Conservation (phyloP, 768 basidiomycete genomes). For the Pulveroboletus sp. region DNA sequence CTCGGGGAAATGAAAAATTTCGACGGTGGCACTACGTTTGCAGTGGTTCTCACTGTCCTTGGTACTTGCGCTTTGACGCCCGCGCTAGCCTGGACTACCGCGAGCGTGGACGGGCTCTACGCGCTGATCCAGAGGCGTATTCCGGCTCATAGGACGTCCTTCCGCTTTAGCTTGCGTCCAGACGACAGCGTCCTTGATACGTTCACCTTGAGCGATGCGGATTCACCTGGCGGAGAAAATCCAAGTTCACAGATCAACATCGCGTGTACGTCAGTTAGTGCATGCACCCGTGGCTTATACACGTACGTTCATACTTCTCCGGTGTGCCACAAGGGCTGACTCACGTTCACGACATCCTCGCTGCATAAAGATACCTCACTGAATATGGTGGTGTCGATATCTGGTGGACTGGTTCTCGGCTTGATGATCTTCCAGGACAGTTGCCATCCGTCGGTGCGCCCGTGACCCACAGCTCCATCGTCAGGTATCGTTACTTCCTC, state of each 20-base stretch:
- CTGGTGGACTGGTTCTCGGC: slow-evolving; percentile 43
- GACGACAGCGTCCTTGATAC: slow-evolving; percentile 23
- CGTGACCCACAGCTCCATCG: slow-evolving; percentile 32
- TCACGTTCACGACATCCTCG: no score
- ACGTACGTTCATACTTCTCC: slow-evolving; percentile 24
- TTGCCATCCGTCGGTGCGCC: slow-evolving; percentile 32
- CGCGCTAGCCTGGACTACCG: not conserved
- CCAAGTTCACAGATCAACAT: slow-evolving; percentile 22
- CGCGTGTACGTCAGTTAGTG: slow-evolving; percentile 35
- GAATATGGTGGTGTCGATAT: slow-evolving; percentile 38
- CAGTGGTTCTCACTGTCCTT: not conserved
- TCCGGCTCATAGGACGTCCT: slow-evolving; percentile 30
- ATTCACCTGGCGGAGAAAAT: slow-evolving; percentile 4
- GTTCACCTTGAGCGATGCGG: slow-evolving; percentile 32
- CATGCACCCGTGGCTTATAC: slow-evolving; percentile 38
- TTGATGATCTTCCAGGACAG: slow-evolving; percentile 26
- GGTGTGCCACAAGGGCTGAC: not conserved
- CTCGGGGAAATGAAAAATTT: no score
- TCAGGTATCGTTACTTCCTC: slow-evolving; percentile 40
- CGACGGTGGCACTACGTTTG: not conserved
- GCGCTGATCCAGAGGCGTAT: slow-evolving; percentile 35
- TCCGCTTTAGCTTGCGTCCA: slow-evolving; percentile 29
- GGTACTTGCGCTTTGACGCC: no score
- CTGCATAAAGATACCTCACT: slow-evolving; percentile 33
- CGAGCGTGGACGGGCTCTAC: slow-evolving; percentile 29